These are phyloP conservation scores for Pleodorina starrii DNA, from an alignment of 139 green algal species.

Conservation along the genomic window DNA sequence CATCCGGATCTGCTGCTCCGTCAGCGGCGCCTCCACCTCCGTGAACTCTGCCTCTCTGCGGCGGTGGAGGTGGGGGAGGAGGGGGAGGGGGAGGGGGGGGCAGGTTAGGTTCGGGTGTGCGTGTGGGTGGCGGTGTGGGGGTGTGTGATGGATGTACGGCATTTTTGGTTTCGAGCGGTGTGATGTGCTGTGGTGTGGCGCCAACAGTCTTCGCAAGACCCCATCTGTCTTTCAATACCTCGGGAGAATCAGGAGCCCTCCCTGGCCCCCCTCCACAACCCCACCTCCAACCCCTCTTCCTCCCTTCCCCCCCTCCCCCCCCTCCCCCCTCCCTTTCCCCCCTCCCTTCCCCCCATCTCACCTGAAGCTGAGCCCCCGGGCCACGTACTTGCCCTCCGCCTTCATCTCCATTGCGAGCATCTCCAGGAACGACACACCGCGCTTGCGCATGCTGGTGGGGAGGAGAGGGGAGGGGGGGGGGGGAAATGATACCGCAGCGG, in stretches of 20 bases:
- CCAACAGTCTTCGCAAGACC: too few species aligned
- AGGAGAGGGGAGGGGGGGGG: too few species aligned
- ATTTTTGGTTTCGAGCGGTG: too few species aligned
- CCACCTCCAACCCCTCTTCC: too few species aligned
- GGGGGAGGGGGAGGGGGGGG: neutral
- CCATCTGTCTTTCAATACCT: too few species aligned
- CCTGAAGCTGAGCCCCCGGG: slow-evolving; percentile 85
- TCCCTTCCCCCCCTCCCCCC: neutral
- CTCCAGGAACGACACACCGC: slow-evolving; percentile 79
- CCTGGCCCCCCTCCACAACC: too few species aligned
- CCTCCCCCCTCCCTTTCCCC: neutral
- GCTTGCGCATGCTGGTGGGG: slow-evolving; percentile 5
- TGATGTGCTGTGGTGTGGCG: too few species aligned
- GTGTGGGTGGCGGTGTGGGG: neutral
- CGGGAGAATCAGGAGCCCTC: too few species aligned
- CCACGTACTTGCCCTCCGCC: slow-evolving; percentile 88
- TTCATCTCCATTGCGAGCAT: slow-evolving; percentile 92
- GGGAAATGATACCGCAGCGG: too few species aligned
- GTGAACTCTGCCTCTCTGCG: slow-evolving; percentile 85
- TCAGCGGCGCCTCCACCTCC: slow-evolving; percentile 78
- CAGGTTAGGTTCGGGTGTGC: neutral
- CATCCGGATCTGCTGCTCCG: slow-evolving; percentile 62
- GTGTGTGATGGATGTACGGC: neutral
- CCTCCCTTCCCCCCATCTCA: slow-evolving; percentile 20
- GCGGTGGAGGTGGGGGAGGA: too few species aligned